Evolutionary conservation across 2,329 filamentous ascomycete genomes (phyloP).

Genomic region (Clonostachys chloroleuca): DNA sequence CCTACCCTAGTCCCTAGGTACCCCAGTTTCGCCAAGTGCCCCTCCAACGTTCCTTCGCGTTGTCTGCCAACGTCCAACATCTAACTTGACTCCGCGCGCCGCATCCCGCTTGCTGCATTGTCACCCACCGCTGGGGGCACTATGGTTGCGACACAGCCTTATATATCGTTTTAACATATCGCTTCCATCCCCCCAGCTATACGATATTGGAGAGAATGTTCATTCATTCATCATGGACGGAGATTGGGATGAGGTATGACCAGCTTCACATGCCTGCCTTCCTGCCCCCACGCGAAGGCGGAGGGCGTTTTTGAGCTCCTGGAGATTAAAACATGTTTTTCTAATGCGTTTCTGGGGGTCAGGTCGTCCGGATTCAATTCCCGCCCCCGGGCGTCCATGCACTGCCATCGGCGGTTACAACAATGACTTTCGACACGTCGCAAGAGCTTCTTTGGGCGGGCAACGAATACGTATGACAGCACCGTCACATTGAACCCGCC

Average conservation of each 20-base stretch:
- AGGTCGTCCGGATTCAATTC: conserved; percentile 80
- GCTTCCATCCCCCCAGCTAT: conserved; percentile 16
- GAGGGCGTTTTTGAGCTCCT: neutral
- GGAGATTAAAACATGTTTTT: neutral
- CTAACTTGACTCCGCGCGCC: too few relatives aligned
- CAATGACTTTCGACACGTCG: conserved; percentile 81
- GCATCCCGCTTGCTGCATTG: too few relatives aligned
- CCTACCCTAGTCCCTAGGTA: too few relatives aligned
- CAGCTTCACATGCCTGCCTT: conserved; percentile 4
- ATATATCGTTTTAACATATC: too few relatives aligned
- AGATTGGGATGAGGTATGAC: conserved; percentile 62
- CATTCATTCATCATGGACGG: conserved; percentile 52
- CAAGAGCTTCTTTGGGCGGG: conserved; percentile 93
- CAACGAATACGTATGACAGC: conserved; percentile 71
- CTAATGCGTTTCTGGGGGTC: neutral
- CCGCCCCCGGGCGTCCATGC: conserved; percentile 71
- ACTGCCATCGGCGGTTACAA: conserved; percentile 67
- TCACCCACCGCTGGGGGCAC: too few relatives aligned
- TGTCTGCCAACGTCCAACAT: too few relatives aligned
- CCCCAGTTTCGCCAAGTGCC: too few relatives aligned
- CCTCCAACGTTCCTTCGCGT: too few relatives aligned
- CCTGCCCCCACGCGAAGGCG: neutral
- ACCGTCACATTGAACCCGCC: too few relatives aligned
- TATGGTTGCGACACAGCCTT: too few relatives aligned
- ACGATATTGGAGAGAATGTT: conserved; percentile 25